Evolutionary conservation across 352 stramenopile species (phyloP), one percentile per base, ranked within the genome.

Genomic region (Phytophthora constricta): DNA sequence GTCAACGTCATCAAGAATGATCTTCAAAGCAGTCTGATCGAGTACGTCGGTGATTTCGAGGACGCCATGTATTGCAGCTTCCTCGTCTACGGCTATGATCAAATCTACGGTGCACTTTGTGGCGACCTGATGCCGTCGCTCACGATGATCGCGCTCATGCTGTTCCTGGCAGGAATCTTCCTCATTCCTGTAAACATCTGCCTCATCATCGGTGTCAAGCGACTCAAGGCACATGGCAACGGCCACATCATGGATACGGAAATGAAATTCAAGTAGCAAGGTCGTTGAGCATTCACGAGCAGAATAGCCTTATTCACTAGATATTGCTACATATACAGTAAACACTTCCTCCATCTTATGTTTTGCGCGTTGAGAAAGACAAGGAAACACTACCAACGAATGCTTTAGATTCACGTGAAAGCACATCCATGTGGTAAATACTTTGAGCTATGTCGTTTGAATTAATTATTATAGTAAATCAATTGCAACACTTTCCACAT

Each of bases 61-160:
- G 33, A 67, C 1, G 62, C 58, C 28, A 92, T 92, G 84, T 77
- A 85, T 63, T 92, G 84, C 70, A 79, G 66, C 9, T 88, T 92
- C 58, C 68, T 89, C 22, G 72, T 63, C 1, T 60, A 76, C 34
- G 72, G 77, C n/a, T 92, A 70, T 59, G 70, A 67, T 66, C 34
- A 59, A 1, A 79, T 92, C 50, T 89, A 83, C 66, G 33, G 79
- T 10, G 59, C 77, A 49, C 65, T 92, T 0, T 92, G 84, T 22
- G 70, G 70, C 16, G 65, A 89, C n/a, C 65, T 92, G 43, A 84
- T 89, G 71, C 81, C 84, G 42, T 65, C 81, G 25, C 77, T 92
- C 54, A 87, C 79, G 2, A 90, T 92, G 84, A 87, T 92, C 64
- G 81, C 84, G 34, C 76, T 92, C 68, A 86, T 89, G 79, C 58